These are phyloP conservation scores for Penicillium janthinellum DNA, from an alignment of 2,329 filamentous ascomycete species.

Conservation along the genomic window DNA sequence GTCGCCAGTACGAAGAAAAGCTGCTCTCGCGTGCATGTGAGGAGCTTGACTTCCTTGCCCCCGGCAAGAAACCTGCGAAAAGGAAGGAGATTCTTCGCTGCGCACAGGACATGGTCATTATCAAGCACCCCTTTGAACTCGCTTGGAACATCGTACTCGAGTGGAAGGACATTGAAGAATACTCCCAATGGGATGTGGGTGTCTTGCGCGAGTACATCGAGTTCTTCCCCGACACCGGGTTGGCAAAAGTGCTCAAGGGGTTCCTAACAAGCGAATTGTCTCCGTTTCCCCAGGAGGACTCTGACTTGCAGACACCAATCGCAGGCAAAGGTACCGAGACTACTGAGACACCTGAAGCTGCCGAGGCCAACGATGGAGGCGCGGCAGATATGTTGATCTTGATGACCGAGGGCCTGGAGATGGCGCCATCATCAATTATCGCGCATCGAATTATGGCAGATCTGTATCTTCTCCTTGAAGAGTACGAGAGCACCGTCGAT, in stretches of 20 bases:
- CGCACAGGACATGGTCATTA: slow-evolving; percentile 91
- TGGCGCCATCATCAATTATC: slow-evolving; percentile 69
- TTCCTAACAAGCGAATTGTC: slow-evolving; percentile 83
- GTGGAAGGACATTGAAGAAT: slow-evolving; percentile 77
- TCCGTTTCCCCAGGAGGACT: slow-evolving; percentile 68
- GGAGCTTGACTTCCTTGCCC: slow-evolving; percentile 67
- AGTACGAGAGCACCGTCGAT: slow-evolving; percentile 79
- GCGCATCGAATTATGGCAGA: slow-evolving; percentile 81
- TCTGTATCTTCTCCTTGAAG: slow-evolving; percentile 81
- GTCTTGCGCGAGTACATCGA: slow-evolving; percentile 78
- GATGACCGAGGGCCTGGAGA: slow-evolving; percentile 72
- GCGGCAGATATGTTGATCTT: slow-evolving; percentile 78
- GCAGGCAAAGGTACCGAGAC: slow-evolving; percentile 34
- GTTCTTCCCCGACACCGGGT: slow-evolving; percentile 81
- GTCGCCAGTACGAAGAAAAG: slow-evolving; percentile 87
- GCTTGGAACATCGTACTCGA: slow-evolving; percentile 92
- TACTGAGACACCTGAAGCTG: slow-evolving; percentile 38
- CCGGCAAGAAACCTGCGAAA: slow-evolving; percentile 69
- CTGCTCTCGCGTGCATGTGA: slow-evolving; percentile 80
- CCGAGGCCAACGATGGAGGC: slow-evolving; percentile 50
- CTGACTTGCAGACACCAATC: slow-evolving; percentile 51
- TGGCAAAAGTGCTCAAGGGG: slow-evolving; percentile 78
- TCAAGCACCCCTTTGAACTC: slow-evolving; percentile 84
- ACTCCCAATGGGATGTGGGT: slow-evolving; percentile 74
- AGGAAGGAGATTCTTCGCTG: slow-evolving; percentile 72